phyloP scores from a whole-genome alignment of 192 early-diverging fungal genomes.

The Geosiphon pyriformis region DNA sequence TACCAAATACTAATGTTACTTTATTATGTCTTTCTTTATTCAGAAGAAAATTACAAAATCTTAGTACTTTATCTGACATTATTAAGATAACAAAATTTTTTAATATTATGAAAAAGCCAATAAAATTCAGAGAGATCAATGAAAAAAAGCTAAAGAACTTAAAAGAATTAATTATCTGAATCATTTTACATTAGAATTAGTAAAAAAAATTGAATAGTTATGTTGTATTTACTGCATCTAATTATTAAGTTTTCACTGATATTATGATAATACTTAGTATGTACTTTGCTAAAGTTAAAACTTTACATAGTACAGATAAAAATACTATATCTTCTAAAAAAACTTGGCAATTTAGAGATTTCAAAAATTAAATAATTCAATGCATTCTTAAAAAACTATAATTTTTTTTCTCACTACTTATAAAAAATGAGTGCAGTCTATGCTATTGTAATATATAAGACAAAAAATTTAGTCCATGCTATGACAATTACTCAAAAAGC shows the following conservation, averaged over 20 bases:
- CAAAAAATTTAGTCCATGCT: slow-evolving; percentile 16
- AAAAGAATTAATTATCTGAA: slow-evolving; percentile 10
- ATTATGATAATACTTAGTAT: slow-evolving; percentile 23
- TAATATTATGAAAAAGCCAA: neutral
- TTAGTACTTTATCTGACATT: neutral
- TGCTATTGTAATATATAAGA: neutral
- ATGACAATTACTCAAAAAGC: slow-evolving; percentile 1
- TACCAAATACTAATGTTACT: neutral
- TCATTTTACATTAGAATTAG: slow-evolving; percentile 17
- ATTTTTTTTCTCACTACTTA: neutral
- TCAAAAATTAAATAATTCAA: slow-evolving; percentile 2
- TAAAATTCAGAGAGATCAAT: slow-evolving; percentile 1
- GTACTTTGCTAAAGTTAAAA: slow-evolving; percentile 7
- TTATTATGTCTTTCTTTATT: neutral
- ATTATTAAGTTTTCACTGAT: slow-evolving; percentile 9
- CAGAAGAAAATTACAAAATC: slow-evolving; percentile 3
- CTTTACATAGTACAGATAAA: slow-evolving; percentile 10
- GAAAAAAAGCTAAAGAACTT: neutral
- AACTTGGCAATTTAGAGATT: slow-evolving; percentile 1
- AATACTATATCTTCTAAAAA: slow-evolving; percentile 9
- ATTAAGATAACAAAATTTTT: neutral
- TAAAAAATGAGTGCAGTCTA: slow-evolving; percentile 9
- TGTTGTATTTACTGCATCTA: neutral
- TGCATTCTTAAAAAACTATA: slow-evolving; percentile 6
- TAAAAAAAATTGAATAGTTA: slow-evolving; percentile 20